phyloP scores from a whole-genome alignment of 2,329 filamentous ascomycete species.

The Fusarium sp. region DNA sequence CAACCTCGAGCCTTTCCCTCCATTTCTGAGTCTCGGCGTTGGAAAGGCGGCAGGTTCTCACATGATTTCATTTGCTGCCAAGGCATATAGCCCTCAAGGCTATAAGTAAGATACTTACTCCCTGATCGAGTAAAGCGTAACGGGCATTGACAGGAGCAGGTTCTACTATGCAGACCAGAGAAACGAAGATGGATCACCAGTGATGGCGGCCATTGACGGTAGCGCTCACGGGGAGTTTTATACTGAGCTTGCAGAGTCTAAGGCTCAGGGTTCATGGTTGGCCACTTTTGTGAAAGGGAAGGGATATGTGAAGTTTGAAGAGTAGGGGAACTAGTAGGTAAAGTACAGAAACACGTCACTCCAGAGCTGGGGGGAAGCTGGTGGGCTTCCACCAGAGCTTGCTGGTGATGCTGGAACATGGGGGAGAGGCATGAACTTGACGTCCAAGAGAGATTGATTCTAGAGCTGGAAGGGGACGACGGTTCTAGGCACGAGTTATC shows the following conservation, averaged over 20 bases:
- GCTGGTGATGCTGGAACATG: background rate
- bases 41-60: background rate
- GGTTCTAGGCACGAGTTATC: background rate
- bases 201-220: background rate
- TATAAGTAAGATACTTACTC: background rate
- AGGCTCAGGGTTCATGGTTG: constrained; percentile 2
- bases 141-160: background rate
- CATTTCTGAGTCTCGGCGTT: background rate
- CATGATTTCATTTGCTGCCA: background rate
- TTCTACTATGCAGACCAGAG: constrained; percentile 29
- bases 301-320: constrained; percentile 12
- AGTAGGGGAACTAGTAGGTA: background rate
- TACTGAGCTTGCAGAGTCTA: background rate
- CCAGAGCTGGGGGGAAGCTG: background rate
- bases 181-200: constrained; percentile 5
- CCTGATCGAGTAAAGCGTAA: accelerated
- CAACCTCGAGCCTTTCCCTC: background rate
- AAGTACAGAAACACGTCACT: no score
- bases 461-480: background rate
- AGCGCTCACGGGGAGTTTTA: constrained; percentile 8
- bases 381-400: background rate
- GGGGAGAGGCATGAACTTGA: background rate
- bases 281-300: constrained; percentile 17
- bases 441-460: background rate
- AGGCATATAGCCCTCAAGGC: background rate